Percentiles rank a stretch among this genome's conserved stretches.
Evolutionary conservation across 2,329 filamentous ascomycete genomes (phyloP).

Genomic region (Annulohypoxylon truncatum): DNA sequence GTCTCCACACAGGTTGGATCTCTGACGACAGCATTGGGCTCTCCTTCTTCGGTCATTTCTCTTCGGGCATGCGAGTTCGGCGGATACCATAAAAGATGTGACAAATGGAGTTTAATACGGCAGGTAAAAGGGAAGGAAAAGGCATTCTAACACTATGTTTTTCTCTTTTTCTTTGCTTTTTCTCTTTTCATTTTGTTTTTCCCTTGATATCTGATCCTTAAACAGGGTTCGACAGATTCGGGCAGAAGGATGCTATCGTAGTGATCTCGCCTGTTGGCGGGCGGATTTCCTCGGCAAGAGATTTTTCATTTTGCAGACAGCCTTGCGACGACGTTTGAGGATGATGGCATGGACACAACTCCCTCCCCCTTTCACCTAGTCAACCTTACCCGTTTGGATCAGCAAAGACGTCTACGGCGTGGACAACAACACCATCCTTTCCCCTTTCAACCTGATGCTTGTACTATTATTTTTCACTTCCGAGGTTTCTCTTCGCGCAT

Average conservation of each 20-base stretch:
- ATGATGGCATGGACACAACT: conserved; percentile 40
- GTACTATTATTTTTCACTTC: conserved; percentile 53
- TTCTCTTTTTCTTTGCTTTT: conserved; percentile 44
- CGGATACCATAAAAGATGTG: conserved; percentile 49
- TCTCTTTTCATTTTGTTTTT: conserved; percentile 37
- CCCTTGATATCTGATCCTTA: conserved; percentile 41
- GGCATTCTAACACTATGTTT: conserved; percentile 48
- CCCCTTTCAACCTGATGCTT: conserved; percentile 49
- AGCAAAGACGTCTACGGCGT: conserved; percentile 46
- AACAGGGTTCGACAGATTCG: conserved; percentile 40
- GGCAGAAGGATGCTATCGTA: conserved; percentile 38
- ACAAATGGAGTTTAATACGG: conserved; percentile 51
- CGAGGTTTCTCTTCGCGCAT: conserved; percentile 51
- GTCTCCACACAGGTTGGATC: conserved; percentile 36
- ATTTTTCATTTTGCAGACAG: conserved; percentile 18
- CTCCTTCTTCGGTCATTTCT: conserved; percentile 44
- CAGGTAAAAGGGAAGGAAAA: conserved; percentile 52
- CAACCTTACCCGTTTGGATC: conserved; percentile 43
- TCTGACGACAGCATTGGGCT: conserved; percentile 37
- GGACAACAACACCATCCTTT: conserved; percentile 48
- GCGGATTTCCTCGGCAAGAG: conserved; percentile 39
- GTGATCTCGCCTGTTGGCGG: conserved; percentile 40
- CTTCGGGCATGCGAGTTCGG: conserved; percentile 47
- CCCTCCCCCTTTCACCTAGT: conserved; percentile 23
- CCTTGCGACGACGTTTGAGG: conserved; percentile 42